Percentiles rank a stretch among this genome's conserved stretches.
Evolutionary conservation across 306 rosid species (phyloP).

Genomic region (Castanea mollissima): DNA sequence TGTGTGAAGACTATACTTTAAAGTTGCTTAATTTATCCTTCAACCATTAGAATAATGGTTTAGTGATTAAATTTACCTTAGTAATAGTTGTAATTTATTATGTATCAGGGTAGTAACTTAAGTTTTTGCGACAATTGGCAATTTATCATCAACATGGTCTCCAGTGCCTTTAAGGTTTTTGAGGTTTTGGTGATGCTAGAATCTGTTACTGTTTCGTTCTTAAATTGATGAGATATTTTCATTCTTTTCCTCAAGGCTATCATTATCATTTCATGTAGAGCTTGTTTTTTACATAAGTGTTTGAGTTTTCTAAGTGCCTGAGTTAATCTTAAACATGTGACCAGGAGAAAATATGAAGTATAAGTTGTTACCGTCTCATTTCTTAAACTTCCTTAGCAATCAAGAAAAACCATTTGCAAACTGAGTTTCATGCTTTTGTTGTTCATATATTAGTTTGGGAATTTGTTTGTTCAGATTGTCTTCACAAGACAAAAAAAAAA

Average conservation of each 20-base stretch:
- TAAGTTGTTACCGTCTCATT: background rate
- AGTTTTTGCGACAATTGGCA: too few relatives aligned
- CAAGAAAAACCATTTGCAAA: background rate
- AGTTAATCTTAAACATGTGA: background rate
- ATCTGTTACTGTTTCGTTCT: background rate
- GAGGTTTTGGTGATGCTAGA: background rate
- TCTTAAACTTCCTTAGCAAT: background rate
- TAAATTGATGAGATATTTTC: background rate
- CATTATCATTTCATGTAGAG: background rate
- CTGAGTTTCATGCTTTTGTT: background rate
- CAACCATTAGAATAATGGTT: too few relatives aligned
- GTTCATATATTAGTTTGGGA: background rate
- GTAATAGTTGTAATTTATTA: too few relatives aligned
- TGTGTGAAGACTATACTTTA: background rate
- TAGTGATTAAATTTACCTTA: too few relatives aligned
- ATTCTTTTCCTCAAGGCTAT: too few relatives aligned
- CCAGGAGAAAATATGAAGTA: background rate
- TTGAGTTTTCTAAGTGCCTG: background rate
- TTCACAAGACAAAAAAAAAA: slow-evolving; percentile 16
- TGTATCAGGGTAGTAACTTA: rapidly evolving
- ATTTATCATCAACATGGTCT: background rate
- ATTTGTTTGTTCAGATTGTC: slow-evolving; percentile 14
- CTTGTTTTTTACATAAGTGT: background rate
- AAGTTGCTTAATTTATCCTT: background rate
- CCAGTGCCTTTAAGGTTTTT: background rate